A percentile compares a stretch with the other conserved stretches of the same genome.
These are phyloP conservation scores for Nevesoporus exiguus DNA, from an alignment of 768 basidiomycete species.

Conservation along the genomic window DNA sequence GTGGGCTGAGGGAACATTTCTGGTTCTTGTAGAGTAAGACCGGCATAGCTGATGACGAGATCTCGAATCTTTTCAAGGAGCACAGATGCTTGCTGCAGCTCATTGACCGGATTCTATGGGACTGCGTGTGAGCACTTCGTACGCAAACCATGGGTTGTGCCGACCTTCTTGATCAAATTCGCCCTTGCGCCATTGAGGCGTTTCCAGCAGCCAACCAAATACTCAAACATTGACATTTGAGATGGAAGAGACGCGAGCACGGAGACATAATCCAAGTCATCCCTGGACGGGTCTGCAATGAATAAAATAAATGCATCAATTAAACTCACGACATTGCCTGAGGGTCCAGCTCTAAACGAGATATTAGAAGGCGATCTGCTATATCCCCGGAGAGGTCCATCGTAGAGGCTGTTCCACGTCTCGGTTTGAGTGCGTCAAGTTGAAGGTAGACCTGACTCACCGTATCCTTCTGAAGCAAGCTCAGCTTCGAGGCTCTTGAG, in stretches of 20 bases:
- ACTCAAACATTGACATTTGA: conserved; percentile 82
- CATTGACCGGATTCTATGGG: conserved; percentile 49
- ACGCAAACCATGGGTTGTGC: not conserved
- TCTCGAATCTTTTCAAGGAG: conserved; percentile 77
- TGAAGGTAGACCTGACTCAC: conserved; percentile 28
- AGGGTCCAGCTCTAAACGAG: conserved; percentile 79
- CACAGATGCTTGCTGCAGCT: conserved; percentile 55
- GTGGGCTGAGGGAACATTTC: conserved; percentile 91
- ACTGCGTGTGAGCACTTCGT: conserved; percentile 35
- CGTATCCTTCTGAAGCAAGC: conserved; percentile 53
- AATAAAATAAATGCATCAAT: conserved; percentile 3
- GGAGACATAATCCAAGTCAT: conserved; percentile 70
- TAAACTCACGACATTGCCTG: conserved; percentile 60
- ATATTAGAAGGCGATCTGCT: conserved; percentile 76
- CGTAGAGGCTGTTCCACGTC: conserved; percentile 30
- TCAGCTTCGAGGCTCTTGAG: conserved; percentile 74
- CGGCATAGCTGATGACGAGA: conserved; percentile 84
- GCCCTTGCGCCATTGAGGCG: conserved; percentile 59
- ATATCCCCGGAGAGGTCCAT: conserved; percentile 53
- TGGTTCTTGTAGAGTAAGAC: conserved; percentile 86
- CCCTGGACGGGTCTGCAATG: conserved; percentile 37
- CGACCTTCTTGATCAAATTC: conserved; percentile 62
- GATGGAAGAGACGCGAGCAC: conserved; percentile 75
- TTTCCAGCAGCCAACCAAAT: conserved; percentile 90
- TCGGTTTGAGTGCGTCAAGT: not conserved